Conservation (phyloP, 192 early-diverging fungal species). For the Rhizophagus prolifer region DNA sequence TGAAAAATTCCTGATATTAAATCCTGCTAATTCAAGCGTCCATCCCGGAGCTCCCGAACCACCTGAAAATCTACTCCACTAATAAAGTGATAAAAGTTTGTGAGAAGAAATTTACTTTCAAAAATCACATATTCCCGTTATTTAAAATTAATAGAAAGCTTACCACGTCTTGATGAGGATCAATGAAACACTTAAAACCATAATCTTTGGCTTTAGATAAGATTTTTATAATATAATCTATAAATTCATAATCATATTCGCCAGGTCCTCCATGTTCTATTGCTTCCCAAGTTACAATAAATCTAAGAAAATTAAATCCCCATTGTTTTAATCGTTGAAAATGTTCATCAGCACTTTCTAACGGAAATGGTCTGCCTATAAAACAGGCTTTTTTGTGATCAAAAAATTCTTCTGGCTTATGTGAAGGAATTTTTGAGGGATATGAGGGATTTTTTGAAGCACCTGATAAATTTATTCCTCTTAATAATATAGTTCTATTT, state of each 20-base stretch:
- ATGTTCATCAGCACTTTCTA: conserved; percentile 71
- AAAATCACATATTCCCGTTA: conserved; percentile 16
- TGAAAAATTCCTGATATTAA: conserved; percentile 74
- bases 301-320: conserved; percentile 79
- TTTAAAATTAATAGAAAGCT: neutral
- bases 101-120: conserved; percentile 58
- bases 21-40: conserved; percentile 81
- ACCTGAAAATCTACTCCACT: conserved; percentile 73
- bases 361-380: conserved; percentile 73
- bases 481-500: conserved; percentile 59
- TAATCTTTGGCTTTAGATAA: conserved; percentile 64
- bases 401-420: conserved; percentile 62
- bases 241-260: conserved; percentile 76
- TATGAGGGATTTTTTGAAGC: conserved; percentile 71
- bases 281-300: conserved; percentile 82
- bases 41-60: conserved; percentile 84
- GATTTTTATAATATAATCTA: conserved; percentile 68
- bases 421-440: conserved; percentile 62
- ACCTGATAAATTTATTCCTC: conserved; percentile 80
- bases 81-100: conserved; percentile 41
- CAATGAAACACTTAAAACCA: conserved; percentile 83
- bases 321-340: conserved; percentile 69
- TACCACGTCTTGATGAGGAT: conserved; percentile 88
- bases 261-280: conserved; percentile 80
- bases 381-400: conserved; percentile 77